Evolutionary conservation across 352 stramenopile genomes (phyloP).

Genomic region (Globisporangium canariense): DNA sequence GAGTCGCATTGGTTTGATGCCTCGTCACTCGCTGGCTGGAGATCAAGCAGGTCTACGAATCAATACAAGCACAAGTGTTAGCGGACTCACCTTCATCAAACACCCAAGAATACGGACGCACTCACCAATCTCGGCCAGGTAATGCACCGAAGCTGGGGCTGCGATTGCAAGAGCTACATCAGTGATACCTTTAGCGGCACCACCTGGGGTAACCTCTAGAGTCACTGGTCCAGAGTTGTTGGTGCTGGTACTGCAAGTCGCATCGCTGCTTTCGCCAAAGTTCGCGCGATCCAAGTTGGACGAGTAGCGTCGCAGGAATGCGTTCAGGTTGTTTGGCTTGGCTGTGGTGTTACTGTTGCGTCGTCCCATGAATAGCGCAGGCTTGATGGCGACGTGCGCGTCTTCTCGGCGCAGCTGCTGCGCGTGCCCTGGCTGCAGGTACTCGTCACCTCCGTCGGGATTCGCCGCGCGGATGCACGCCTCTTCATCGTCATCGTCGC

Average conservation of each 20-base stretch:
- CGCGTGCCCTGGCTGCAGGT: conserved; percentile 13
- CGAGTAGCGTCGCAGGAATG: conserved; percentile 60
- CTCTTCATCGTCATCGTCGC: conserved; percentile 19
- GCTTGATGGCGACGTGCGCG: neutral
- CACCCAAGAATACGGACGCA: neutral
- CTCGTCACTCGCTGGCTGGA: conserved; percentile 19
- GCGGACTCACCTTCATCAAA: neutral
- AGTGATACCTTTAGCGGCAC: neutral
- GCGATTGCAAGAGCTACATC: neutral
- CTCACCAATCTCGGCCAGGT: conserved; percentile 9
- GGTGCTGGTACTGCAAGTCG: conserved; percentile 3
- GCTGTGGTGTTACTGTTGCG: conserved; percentile 17
- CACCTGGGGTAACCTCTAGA: neutral
- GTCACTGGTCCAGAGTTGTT: neutral
- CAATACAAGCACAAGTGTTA: neutral
- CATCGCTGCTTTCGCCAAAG: conserved; percentile 9
- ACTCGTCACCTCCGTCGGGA: conserved; percentile 12
- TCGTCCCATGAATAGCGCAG: conserved; percentile 6
- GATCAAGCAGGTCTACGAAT: conserved; percentile 20
- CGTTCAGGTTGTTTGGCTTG: conserved; percentile 62
- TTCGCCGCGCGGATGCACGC: conserved; percentile 8
- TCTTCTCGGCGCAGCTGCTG: conserved; percentile 15
- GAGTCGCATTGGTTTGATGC: conserved; percentile 59
- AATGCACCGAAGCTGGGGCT: neutral
- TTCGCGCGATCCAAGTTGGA: conserved; percentile 52